phyloP scores from a whole-genome alignment of 78 protist species.

The Dictyostelium firmibasis region DNA sequence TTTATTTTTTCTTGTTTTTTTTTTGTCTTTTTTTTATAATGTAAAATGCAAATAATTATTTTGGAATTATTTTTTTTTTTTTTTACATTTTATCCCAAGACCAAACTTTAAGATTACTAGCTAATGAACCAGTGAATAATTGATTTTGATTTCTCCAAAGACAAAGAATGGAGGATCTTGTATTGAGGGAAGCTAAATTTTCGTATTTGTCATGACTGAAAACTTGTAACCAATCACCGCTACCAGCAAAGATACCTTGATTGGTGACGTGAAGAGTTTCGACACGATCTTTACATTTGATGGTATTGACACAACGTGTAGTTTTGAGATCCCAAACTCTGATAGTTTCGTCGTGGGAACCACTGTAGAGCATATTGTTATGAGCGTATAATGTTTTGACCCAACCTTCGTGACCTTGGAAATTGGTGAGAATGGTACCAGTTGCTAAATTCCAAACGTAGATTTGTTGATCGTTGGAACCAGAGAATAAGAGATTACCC shows the following conservation, averaged over 20 bases:
- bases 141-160: conserved; percentile 63
- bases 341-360: conserved; percentile 78
- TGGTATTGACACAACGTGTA: conserved; percentile 47
- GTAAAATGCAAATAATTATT: no score
- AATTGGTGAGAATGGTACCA: conserved; percentile 43
- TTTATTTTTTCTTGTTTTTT: not conserved
- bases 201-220: conserved; percentile 39
- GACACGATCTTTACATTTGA: conserved; percentile 70
- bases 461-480: conserved; percentile 71
- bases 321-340: conserved; percentile 83
- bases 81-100: conserved; percentile 28
- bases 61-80: not conserved
- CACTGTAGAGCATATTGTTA: conserved; percentile 50
- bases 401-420: conserved; percentile 82
- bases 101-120: conserved; percentile 72
- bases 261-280: conserved; percentile 61
- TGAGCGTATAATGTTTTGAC: conserved; percentile 63
- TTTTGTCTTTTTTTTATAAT: not conserved
- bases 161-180: conserved; percentile 50
- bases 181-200: conserved; percentile 33
- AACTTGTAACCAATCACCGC: conserved; percentile 63
- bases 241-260: conserved; percentile 75
- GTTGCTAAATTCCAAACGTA: conserved; percentile 65
- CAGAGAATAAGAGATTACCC: conserved; percentile 66
- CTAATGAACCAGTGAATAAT: conserved; percentile 66